These are phyloP conservation scores for Mucor piriformis DNA, from an alignment of 371 early-diverging fungal genomes.

Conservation along the genomic window DNA sequence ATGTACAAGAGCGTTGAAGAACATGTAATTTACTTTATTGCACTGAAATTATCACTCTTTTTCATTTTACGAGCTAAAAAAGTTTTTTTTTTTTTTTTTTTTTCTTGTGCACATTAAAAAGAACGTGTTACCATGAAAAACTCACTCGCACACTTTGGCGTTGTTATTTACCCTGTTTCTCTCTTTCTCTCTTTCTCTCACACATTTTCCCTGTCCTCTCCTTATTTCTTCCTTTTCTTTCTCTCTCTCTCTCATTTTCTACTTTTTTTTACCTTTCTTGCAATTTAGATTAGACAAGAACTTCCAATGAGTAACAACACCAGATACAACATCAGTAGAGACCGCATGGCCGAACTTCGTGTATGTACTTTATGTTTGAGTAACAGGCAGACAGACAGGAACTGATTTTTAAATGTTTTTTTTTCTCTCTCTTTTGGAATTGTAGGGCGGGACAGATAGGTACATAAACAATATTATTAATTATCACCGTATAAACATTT, in stretches of 20 bases:
- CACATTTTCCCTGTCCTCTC: background rate
- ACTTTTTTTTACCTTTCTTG: conserved; percentile 1
- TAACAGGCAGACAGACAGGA: background rate
- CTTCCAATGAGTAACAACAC: conserved; percentile 10
- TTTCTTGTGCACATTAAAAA: background rate
- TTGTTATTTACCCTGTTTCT: background rate
- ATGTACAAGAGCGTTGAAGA: too few species aligned
- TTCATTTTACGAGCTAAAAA: too few species aligned
- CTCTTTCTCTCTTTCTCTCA: background rate
- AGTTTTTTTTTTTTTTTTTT: too few species aligned
- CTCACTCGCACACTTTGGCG: background rate
- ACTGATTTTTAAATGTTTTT: background rate
- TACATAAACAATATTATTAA: background rate
- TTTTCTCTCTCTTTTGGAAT: background rate
- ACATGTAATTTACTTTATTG: too few species aligned
- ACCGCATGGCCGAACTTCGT: conserved; percentile 26
- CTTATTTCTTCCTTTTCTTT: background rate
- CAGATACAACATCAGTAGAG: conserved; percentile 26
- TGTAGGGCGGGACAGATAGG: conserved; percentile 26
- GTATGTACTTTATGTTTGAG: conserved; percentile 14
- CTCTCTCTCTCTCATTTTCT: background rate
- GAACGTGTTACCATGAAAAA: background rate
- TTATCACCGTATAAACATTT: background rate
- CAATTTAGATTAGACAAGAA: background rate
- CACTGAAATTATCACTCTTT: too few species aligned